Base-by-base conservation (phyloP, 352 stramenopile species). In the Phytophthora idaei region DNA sequence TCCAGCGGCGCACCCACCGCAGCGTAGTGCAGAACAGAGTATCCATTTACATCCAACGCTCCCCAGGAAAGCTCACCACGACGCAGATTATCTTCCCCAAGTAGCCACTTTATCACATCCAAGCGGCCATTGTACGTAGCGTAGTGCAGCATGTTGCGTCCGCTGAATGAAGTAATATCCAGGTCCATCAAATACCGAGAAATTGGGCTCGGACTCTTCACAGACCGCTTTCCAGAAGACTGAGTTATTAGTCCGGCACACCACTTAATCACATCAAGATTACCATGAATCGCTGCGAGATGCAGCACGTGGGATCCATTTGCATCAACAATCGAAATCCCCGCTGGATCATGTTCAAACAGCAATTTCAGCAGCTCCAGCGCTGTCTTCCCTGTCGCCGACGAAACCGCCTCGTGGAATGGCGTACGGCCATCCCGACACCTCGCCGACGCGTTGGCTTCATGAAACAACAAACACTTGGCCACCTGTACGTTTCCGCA, bases 101-200 rank as follows among this genome's bases (percentile, higher is more conserved):
- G 53, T 2, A 89, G 59, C 80, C 80, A 90, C 37, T 85, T 64
- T 4, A 92, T 54, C 21, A 87, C 71, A 39, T 65, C 27, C 12
- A 89, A 46, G 0, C 68, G 78, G 3, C 78, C 77, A 27, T 92
- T 92, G 70, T 85, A 90, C 5, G 81, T 75, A 5, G 83, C 83
- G 44, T 92, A 92, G 37, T 92, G 83, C 25, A 92, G 78, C 50
- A 87, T 69, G 32, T 82, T 90, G 0, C 83, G 76, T 21, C 81
- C 81, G 27, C 80, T 87, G 25, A 87, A 85, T 2, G 83, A 89
- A 12, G 81, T 81, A 57, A 86, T 78, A 2, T 68, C 64, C 55
- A 91, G 71, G 15, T 66, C 46, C 5, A 76, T 15, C 9, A 76
- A 28, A 39, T 64, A 65, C 17, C 39, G 14, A 41, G 62, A 39